Evolutionary conservation across 495 filamentous ascomycete species (phyloP).

Genomic region (Aspergillus conjunctus): DNA sequence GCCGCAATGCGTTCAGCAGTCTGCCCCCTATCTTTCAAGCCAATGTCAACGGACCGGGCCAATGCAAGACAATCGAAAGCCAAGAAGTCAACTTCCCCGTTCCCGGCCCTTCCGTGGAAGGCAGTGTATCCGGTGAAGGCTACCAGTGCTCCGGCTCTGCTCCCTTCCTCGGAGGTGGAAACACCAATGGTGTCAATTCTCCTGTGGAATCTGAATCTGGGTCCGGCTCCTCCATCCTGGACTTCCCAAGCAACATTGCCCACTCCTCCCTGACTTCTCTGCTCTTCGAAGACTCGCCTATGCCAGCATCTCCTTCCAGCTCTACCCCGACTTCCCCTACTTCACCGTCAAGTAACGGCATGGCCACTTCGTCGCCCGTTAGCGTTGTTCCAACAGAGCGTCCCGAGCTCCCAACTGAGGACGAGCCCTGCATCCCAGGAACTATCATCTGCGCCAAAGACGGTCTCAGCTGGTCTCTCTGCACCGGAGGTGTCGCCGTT

Average conservation of each 20-base stretch:
- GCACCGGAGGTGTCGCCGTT: constrained; percentile 34
- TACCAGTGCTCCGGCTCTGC: constrained; percentile 35
- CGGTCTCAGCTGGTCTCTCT: constrained; percentile 42
- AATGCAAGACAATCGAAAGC: constrained; percentile 53
- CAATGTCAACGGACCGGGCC: constrained; percentile 62
- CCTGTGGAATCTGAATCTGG: background rate
- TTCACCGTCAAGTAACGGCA: background rate
- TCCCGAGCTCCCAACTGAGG: background rate
- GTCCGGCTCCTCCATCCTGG: background rate
- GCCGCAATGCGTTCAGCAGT: constrained; percentile 45
- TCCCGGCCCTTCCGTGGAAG: constrained; percentile 64
- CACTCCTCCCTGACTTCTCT: background rate
- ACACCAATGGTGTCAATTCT: constrained; percentile 13
- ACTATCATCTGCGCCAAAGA: constrained; percentile 44
- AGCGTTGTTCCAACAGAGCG: constrained; percentile 21
- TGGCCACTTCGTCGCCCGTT: constrained; percentile 8
- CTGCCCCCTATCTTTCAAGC: constrained; percentile 75
- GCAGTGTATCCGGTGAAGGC: constrained; percentile 36
- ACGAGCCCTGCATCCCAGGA: constrained; percentile 28
- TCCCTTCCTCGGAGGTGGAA: constrained; percentile 24
- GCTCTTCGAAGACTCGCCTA: background rate
- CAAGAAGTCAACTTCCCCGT: constrained; percentile 63
- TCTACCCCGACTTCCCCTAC: background rate
- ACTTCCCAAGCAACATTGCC: background rate
- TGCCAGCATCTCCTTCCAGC: background rate